Conservation (phyloP, 1,284 basidiomycete genomes). For the Rhodotorula mucilaginosa region DNA sequence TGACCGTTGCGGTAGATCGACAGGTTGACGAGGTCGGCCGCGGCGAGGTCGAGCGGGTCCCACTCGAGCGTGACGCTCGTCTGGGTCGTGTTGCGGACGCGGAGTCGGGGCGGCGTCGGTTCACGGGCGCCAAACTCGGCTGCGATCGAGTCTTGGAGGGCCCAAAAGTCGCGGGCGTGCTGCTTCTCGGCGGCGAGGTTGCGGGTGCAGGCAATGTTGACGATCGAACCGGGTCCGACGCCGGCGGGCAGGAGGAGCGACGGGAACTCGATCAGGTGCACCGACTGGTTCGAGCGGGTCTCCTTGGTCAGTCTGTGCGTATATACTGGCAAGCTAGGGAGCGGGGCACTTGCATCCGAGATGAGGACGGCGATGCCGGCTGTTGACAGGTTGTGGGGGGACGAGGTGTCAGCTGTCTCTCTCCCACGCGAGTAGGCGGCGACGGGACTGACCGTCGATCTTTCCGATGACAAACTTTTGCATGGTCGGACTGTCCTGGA, state of each 20-base stretch:
- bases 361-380: conserved; percentile 43
- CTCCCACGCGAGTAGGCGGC: background rate
- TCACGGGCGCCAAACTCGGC: conserved; percentile 66
- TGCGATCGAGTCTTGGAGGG: conserved; percentile 74
- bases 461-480: conserved; percentile 36
- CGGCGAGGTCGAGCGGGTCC: conserved; percentile 69
- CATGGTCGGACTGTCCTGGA: conserved; percentile 3
- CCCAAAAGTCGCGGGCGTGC: conserved; percentile 74
- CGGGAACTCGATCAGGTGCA: conserved; percentile 90
- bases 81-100: conserved; percentile 90
- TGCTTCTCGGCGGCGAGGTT: conserved; percentile 75
- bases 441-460: conserved; percentile 33
- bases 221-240: conserved; percentile 86
- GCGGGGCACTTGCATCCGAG: conserved; percentile 28
- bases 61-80: conserved; percentile 61
- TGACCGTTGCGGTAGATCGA: conserved; percentile 88
- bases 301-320: background rate
- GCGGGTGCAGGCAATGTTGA: conserved; percentile 87
- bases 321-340: background rate
- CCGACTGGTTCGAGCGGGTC: conserved; percentile 42
- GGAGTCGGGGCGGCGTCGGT: conserved; percentile 64
- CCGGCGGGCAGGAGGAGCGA: conserved; percentile 86
- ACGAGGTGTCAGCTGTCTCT: background rate
- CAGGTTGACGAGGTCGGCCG: conserved; percentile 75
- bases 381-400: background rate